Evolutionary conservation across 495 filamentous ascomycete genomes (phyloP).

Genomic region (Aspergillus hancockii): DNA sequence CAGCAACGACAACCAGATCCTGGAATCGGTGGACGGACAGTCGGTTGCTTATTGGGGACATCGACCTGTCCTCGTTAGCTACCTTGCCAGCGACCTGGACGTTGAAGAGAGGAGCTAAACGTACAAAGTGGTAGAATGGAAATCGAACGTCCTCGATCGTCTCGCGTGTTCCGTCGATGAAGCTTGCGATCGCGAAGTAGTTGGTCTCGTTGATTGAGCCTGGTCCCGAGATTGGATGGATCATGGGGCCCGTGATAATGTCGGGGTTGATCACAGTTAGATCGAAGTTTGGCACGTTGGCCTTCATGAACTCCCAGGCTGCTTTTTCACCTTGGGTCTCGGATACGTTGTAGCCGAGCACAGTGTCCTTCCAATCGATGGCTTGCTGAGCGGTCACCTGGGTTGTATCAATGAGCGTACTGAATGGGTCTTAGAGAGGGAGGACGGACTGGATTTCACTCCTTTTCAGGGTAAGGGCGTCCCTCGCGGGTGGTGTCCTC

Average conservation of each 20-base stretch:
- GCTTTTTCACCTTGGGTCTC: slow-evolving; percentile 39
- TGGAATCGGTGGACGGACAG: too few species aligned
- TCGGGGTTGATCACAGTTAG: slow-evolving; percentile 39
- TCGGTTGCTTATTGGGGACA: too few species aligned
- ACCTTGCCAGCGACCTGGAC: too few species aligned
- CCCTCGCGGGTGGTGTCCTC: slow-evolving; percentile 26
- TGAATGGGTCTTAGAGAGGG: background rate
- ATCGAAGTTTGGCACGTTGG: slow-evolving; percentile 32
- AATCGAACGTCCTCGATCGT: slow-evolving; percentile 27
- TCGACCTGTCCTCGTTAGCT: too few species aligned
- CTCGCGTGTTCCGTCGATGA: slow-evolving; percentile 32
- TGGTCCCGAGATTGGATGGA: slow-evolving; percentile 27
- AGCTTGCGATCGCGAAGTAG: slow-evolving; percentile 30
- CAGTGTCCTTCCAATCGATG: slow-evolving; percentile 25
- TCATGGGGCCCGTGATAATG: slow-evolving; percentile 35
- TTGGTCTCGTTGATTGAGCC: slow-evolving; percentile 36
- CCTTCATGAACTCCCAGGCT: slow-evolving; percentile 40
- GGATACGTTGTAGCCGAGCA: slow-evolving; percentile 36
- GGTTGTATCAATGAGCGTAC: too few species aligned
- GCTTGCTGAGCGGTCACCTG: slow-evolving; percentile 34
- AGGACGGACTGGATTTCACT: slow-evolving; percentile 40
- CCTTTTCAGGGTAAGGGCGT: slow-evolving; percentile 34
- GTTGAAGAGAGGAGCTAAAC: too few species aligned
- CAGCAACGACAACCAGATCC: too few species aligned
- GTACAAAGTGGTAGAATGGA: slow-evolving; percentile 33